Evolutionary conservation across 2,329 filamentous ascomycete genomes (phyloP).

Genomic region (Aspergillus tubingensis): DNA sequence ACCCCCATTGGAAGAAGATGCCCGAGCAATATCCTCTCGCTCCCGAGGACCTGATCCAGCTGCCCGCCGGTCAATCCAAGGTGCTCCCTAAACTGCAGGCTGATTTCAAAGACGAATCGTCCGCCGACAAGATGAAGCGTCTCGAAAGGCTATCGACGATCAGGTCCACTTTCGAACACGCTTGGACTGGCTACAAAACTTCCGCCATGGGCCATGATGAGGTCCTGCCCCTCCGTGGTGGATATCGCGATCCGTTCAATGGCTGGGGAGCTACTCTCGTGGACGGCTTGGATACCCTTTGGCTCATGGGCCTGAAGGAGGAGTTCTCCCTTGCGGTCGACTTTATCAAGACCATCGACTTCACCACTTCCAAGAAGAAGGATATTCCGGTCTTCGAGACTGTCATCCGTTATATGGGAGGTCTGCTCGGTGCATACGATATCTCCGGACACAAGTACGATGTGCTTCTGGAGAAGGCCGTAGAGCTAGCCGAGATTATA

Average conservation of each 20-base stretch:
- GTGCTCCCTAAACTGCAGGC: constrained; percentile 76
- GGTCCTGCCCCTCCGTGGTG: constrained; percentile 69
- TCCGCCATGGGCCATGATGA: constrained; percentile 88
- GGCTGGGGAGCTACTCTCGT: constrained; percentile 88
- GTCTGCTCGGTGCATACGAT: constrained; percentile 82
- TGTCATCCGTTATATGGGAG: constrained; percentile 86
- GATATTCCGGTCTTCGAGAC: constrained; percentile 93
- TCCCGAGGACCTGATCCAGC: constrained; percentile 67
- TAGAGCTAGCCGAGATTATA: constrained; percentile 76
- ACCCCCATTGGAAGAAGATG: constrained; percentile 71
- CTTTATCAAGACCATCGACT: constrained; percentile 74
- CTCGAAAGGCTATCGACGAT: constrained; percentile 66
- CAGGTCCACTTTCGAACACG: constrained; percentile 71
- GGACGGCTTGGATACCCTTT: constrained; percentile 78
- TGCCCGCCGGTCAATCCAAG: constrained; percentile 72
- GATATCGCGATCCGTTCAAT: constrained; percentile 77
- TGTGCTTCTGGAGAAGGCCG: constrained; percentile 73
- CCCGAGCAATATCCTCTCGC: constrained; percentile 77
- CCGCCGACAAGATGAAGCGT: constrained; percentile 62
- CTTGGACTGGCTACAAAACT: constrained; percentile 80
- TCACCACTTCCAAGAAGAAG: constrained; percentile 66
- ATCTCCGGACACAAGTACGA: constrained; percentile 71
- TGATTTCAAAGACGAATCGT: constrained; percentile 65
- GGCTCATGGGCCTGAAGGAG: constrained; percentile 77
- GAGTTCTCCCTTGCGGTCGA: constrained; percentile 79